Percentiles rank a stretch among this genome's conserved stretches.
phyloP scores from a whole-genome alignment of 2,329 filamentous ascomycete genomes.

The Alternaria burnsii region DNA sequence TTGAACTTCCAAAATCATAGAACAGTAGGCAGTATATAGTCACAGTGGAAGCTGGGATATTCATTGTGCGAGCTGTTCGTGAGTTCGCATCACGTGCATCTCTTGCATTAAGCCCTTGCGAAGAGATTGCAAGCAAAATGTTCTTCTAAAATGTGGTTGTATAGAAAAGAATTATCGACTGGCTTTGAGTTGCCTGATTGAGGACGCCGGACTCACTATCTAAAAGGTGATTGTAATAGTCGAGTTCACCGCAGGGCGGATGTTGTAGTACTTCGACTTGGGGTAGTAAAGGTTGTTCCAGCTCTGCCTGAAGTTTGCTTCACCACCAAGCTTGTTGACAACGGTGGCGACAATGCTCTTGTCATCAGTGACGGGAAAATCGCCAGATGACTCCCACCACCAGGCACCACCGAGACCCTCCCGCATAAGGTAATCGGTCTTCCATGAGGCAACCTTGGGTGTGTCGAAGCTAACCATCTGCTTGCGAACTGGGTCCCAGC shows the following conservation, averaged over 20 bases:
- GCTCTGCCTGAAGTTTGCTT: slow-evolving; percentile 6
- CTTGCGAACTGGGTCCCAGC: slow-evolving; percentile 29
- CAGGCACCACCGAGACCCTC: slow-evolving; percentile 41
- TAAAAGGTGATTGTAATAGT: neutral
- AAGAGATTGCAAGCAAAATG: neutral
- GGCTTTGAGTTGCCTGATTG: neutral
- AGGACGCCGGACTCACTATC: neutral
- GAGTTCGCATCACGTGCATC: neutral
- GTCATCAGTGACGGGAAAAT: slow-evolving; percentile 22
- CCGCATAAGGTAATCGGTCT: slow-evolving; percentile 35
- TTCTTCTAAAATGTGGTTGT: neutral
- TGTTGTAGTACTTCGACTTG: slow-evolving; percentile 35
- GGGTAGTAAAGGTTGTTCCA: slow-evolving; percentile 35
- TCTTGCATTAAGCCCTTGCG: neutral
- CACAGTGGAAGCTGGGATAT: neutral
- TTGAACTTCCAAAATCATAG: neutral
- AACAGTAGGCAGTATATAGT: no score
- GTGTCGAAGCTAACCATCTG: slow-evolving; percentile 40
- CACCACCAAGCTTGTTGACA: slow-evolving; percentile 28
- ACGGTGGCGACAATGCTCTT: slow-evolving; percentile 32
- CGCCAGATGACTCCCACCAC: slow-evolving; percentile 43
- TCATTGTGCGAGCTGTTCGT: neutral
- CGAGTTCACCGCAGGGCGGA: slow-evolving; percentile 17
- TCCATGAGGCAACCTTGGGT: slow-evolving; percentile 31
- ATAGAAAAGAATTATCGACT: neutral